Percentiles rank a stretch among this genome's conserved stretches.
These are phyloP conservation scores for Vitis hybrid DNA, from an alignment of 177 flowering plant species.

Conservation along the genomic window DNA sequence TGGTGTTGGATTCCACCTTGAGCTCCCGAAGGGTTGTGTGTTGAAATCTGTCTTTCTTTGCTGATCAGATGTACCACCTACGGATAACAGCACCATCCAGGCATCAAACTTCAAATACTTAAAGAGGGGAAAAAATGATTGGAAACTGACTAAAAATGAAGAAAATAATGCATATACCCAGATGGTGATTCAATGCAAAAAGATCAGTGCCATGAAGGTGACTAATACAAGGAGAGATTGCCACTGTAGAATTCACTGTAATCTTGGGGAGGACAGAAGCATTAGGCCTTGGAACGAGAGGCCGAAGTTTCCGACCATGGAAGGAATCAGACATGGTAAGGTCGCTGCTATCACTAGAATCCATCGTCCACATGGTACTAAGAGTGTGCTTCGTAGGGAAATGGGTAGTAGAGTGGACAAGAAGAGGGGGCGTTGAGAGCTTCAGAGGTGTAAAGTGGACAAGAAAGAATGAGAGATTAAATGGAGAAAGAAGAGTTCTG, in stretches of 20 bases:
- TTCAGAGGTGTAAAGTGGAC: too few relatives aligned
- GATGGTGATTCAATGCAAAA: conserved; percentile 52
- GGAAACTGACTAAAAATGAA: not conserved
- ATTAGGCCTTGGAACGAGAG: conserved; percentile 54
- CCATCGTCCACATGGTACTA: conserved; percentile 75
- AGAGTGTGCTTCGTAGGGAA: too few relatives aligned
- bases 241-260: conserved; percentile 9
- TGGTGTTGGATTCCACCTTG: conserved; percentile 48
- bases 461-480: conserved; percentile 15
- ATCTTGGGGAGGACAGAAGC: conserved; percentile 13
- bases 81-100: not conserved
- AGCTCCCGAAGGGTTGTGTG: conserved; percentile 21
- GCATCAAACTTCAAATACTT: not conserved
- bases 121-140: too few relatives aligned
- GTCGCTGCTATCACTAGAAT: conserved; percentile 53
- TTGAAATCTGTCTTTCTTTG: conserved; percentile 36
- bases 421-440: too few relatives aligned
- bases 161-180: conserved; percentile 23
- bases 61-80: conserved; percentile 23
- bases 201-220: conserved; percentile 39
- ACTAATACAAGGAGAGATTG: conserved; percentile 31
- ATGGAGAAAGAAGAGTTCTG: conserved; percentile 8
- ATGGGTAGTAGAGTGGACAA: too few relatives aligned
- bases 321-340: conserved; percentile 47
- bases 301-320: conserved; percentile 53